Conservation (phyloP, 331 rosid species). For the Stylosanthes scabra region DNA sequence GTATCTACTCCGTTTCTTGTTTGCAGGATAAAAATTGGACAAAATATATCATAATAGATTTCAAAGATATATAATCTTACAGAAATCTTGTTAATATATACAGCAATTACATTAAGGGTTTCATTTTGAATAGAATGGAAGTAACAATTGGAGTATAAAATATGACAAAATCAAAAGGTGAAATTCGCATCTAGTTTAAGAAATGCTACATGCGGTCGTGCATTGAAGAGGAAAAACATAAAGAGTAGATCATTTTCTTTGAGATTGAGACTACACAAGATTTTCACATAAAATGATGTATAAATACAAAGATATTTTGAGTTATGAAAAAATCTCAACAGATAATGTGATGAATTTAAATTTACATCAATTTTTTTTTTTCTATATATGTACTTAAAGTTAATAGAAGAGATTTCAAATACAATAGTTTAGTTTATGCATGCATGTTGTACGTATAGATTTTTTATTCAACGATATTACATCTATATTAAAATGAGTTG, state of each 20-base stretch:
- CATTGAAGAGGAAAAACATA: background rate
- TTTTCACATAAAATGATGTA: background rate
- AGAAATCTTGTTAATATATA: background rate
- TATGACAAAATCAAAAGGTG: background rate
- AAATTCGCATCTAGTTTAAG: background rate
- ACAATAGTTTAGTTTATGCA: no score
- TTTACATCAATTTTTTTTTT: no score
- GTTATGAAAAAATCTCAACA: no score
- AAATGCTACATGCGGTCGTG: background rate
- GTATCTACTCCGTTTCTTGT: background rate
- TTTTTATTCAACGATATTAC: no score
- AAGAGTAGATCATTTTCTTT: background rate
- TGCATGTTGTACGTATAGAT: no score
- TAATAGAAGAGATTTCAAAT: no score
- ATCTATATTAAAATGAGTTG: no score
- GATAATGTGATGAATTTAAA: no score
- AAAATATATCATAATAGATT: background rate
- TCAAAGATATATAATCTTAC: constrained; percentile 1
- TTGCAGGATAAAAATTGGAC: background rate
- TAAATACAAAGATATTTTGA: background rate
- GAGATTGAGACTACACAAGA: background rate
- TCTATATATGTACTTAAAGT: no score
- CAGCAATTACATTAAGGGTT: background rate
- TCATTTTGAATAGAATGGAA: background rate
- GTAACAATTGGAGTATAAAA: background rate